These are phyloP conservation scores for Arctostaphylos glauca DNA, from an alignment of 148 eudicot genomes.

Conservation along the genomic window DNA sequence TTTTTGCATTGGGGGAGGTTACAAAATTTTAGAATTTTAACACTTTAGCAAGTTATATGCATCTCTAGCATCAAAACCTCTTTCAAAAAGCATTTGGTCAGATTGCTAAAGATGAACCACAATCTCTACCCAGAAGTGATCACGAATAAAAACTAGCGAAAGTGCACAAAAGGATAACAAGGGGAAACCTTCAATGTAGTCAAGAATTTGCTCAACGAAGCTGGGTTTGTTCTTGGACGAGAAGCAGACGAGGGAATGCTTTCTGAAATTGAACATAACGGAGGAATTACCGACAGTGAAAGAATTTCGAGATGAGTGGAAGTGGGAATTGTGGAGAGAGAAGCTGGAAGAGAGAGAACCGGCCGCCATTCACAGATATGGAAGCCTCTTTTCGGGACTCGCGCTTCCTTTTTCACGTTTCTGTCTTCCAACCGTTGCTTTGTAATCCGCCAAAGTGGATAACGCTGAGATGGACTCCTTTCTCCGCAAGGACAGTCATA, in stretches of 20 bases:
- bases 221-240: slow-evolving; percentile 65
- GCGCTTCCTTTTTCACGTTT: background rate
- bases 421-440: slow-evolving; percentile 6
- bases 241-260: slow-evolving; percentile 31
- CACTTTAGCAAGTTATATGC: background rate
- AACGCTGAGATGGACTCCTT: background rate
- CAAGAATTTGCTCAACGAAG: slow-evolving; percentile 88
- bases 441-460: background rate
- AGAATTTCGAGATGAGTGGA: background rate
- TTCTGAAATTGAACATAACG: background rate
- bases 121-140: background rate
- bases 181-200: slow-evolving; percentile 79
- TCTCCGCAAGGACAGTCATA: too few species aligned
- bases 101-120: background rate
- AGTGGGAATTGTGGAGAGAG: slow-evolving; percentile 15
- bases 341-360: slow-evolving; percentile 17
- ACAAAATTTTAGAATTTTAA: background rate
- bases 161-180: background rate
- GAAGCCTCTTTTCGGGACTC: background rate
- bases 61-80: background rate
- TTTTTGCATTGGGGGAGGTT: background rate
- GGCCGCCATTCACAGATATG: slow-evolving; percentile 17
- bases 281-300: background rate
- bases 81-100: background rate
- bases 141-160: background rate